Base-by-base conservation (phyloP, 805 yeast species). In the Helenozyma baotianmanensis region DNA sequence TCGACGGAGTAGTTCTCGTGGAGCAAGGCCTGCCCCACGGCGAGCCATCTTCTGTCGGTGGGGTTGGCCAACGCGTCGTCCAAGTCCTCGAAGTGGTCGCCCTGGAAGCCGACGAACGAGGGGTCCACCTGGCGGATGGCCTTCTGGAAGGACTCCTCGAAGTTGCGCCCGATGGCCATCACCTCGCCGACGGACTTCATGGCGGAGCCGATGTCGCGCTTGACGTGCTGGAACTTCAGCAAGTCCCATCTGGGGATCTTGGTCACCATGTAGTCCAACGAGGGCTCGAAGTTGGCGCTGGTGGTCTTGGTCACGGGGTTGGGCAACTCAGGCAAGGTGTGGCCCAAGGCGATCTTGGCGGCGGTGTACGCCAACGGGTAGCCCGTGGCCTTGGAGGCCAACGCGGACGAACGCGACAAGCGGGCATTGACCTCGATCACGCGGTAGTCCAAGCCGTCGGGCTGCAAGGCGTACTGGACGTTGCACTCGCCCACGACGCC, bases 401-500 rank as follows among this genome's bases (percentile, higher is more conserved):
- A 76, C 27, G 98, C 98, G 22, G 97, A 89, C 19, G 97, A 92
- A 57, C 98, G 80, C 25, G 97, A 89, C 51, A 90, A 74, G 64
- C 98, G 81, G 27, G 98, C 98, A 58, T 90, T 90, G 43, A 90
- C 98, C 67, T 90, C 98, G 54, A 90, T 92, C 43, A 90, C 95
- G 60, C 97, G 79, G 72, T 83, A 90, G 56, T 90, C 97, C 50
- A 86, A 76, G 11, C 96, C 94, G 62, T 88, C 92, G 27, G 98
- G 96, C 58, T 89, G 95, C 48, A 90, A 74, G 33, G 97, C 95
- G 58, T 90, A 90, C 65, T 90, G 98, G 43, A 90, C 95, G 61
- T 90, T 90, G 77, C 98, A 90, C 69, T 90, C 98, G 64, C 98
- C 98, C 50, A 90, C 96, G 46, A 90, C 98, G 59, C 98, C 98